A percentile compares a stretch with the other conserved stretches of the same genome.
Conservation (phyloP, 805 yeast genomes). For the Ogataea henricii region DNA sequence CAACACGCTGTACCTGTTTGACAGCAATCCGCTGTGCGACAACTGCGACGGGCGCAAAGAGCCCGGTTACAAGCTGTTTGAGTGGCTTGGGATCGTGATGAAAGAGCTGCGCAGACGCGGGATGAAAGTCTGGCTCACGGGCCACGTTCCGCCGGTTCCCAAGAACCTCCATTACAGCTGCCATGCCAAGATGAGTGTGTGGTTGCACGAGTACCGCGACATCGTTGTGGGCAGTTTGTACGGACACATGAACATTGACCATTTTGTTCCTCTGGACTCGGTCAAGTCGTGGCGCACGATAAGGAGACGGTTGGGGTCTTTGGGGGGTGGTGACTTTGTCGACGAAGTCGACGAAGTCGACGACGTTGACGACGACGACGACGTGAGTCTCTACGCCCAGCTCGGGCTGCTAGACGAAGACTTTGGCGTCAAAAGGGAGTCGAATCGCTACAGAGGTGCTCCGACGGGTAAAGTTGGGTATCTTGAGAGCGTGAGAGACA, state of each 20-base stretch:
- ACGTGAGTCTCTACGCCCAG: conserved; percentile 19
- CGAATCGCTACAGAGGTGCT: conserved; percentile 55
- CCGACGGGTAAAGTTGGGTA: conserved; percentile 69
- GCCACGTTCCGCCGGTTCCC: conserved; percentile 86
- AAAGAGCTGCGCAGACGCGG: conserved; percentile 70
- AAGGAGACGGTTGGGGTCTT: conserved; percentile 18
- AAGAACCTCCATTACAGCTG: conserved; percentile 77
- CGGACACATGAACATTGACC: conserved; percentile 92
- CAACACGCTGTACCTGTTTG: conserved; percentile 74
- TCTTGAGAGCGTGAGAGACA: conserved; percentile 58
- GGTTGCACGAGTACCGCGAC: conserved; percentile 84
- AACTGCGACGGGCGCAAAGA: conserved; percentile 70
- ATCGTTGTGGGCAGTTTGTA: conserved; percentile 79
- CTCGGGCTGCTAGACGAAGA: conserved; percentile 31
- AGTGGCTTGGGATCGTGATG: conserved; percentile 76
- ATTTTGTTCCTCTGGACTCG: conserved; percentile 76
- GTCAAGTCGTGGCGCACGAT: conserved; percentile 63
- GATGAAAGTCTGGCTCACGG: conserved; percentile 85
- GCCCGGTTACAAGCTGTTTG: conserved; percentile 76
- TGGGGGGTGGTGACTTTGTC: conserved; percentile 15
- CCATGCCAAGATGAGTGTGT: conserved; percentile 70
- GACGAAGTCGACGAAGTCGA: conserved; percentile 28
- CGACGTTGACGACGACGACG: conserved; percentile 14
- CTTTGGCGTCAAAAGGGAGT: conserved; percentile 13
- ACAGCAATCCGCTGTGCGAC: conserved; percentile 80